Conservation (phyloP, 768 basidiomycete species). For the Naganishia antarctica region DNA sequence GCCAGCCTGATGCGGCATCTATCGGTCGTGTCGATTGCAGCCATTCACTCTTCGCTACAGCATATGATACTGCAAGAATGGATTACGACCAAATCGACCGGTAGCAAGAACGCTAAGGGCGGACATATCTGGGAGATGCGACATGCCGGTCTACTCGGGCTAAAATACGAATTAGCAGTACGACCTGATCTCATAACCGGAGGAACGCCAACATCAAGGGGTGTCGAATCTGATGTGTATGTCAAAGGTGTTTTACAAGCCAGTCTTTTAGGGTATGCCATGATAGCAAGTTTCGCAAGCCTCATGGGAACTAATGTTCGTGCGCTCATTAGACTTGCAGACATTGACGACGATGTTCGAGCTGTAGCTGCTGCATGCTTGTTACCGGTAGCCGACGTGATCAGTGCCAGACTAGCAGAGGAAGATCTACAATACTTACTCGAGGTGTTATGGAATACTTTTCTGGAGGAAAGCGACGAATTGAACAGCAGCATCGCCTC, state of each 20-base stretch:
- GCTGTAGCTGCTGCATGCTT: constrained; percentile 90
- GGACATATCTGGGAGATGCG: constrained; percentile 85
- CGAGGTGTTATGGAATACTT: constrained; percentile 80
- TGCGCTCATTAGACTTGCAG: constrained; percentile 59
- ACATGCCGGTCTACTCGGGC: constrained; percentile 92
- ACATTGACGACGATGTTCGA: constrained; percentile 91
- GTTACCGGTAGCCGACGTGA: constrained; percentile 73
- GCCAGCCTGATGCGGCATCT: constrained; percentile 84
- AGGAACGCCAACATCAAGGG: constrained; percentile 34
- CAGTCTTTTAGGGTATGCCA: constrained; percentile 76
- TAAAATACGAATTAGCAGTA: constrained; percentile 97
- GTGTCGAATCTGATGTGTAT: constrained; percentile 47
- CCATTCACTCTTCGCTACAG: constrained; percentile 76
- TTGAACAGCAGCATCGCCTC: constrained; percentile 91
- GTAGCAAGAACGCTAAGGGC: constrained; percentile 39
- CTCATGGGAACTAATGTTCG: not conserved
- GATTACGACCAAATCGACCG: constrained; percentile 42
- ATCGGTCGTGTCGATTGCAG: constrained; percentile 69
- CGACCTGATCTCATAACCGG: constrained; percentile 67
- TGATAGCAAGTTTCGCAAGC: not conserved
- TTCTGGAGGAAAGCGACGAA: constrained; percentile 92
- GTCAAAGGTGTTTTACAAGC: constrained; percentile 80
- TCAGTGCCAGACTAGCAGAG: constrained; percentile 66
- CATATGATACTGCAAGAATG: constrained; percentile 93
- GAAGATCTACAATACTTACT: constrained; percentile 69